These are phyloP conservation scores for Starmerella vaccinii DNA, from an alignment of 805 yeast genomes.

Conservation along the genomic window DNA sequence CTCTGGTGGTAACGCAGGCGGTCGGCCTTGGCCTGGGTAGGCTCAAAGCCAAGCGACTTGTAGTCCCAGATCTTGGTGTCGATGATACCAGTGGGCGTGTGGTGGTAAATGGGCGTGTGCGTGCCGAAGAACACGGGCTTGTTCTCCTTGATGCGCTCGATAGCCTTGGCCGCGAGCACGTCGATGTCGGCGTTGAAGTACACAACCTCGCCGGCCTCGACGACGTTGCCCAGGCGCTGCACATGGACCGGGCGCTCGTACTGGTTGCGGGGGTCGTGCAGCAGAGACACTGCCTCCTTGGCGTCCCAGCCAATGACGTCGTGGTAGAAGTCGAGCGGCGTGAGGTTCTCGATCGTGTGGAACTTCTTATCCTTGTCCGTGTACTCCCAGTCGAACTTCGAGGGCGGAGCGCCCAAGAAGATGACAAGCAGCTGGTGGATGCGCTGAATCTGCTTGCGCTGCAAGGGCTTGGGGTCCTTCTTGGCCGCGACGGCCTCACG, in stretches of 20 bases:
- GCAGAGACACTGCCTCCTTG: slow-evolving; percentile 48
- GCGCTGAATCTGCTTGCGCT: slow-evolving; percentile 42
- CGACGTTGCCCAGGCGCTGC: slow-evolving; percentile 64
- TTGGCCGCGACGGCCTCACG: slow-evolving; percentile 40
- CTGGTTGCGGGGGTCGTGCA: slow-evolving; percentile 74
- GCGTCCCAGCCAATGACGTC: slow-evolving; percentile 46
- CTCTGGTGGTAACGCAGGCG: slow-evolving; percentile 62
- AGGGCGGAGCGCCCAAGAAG: slow-evolving; percentile 72
- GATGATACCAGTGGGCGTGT: slow-evolving; percentile 56
- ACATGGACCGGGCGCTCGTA: slow-evolving; percentile 56
- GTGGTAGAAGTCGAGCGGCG: slow-evolving; percentile 57
- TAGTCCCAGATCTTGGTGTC: slow-evolving; percentile 63
- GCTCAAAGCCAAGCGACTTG: slow-evolving; percentile 38
- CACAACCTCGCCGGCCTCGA: slow-evolving; percentile 57
- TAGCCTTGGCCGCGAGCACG: slow-evolving; percentile 48
- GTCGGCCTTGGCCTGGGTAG: slow-evolving; percentile 50
- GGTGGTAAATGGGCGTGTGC: slow-evolving; percentile 73
- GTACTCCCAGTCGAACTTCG: slow-evolving; percentile 64
- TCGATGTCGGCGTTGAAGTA: slow-evolving; percentile 61
- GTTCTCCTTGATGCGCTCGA: slow-evolving; percentile 57
- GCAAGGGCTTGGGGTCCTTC: slow-evolving; percentile 34
- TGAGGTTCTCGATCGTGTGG: slow-evolving; percentile 38
- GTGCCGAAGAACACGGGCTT: slow-evolving; percentile 83
- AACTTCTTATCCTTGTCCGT: slow-evolving; percentile 52
- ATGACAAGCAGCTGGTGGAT: slow-evolving; percentile 56